phyloP scores from a whole-genome alignment of 2,329 filamentous ascomycete genomes.

The Fusarium devonianum region DNA sequence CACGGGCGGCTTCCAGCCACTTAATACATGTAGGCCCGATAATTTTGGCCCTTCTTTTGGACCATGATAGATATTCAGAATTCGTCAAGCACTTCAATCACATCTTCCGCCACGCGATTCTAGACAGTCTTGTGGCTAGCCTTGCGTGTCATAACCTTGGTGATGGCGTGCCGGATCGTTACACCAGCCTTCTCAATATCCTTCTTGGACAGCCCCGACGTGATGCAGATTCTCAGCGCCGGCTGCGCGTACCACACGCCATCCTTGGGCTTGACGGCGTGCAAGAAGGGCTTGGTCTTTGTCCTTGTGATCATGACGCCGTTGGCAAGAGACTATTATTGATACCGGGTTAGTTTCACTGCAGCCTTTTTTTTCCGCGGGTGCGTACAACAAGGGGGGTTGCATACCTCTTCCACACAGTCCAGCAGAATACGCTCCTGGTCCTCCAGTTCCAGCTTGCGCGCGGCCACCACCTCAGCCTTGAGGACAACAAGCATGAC shows the following conservation, averaged over 20 bases:
- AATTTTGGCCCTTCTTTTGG: constrained; percentile 10
- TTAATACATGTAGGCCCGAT: constrained; percentile 20
- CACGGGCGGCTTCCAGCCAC: constrained; percentile 14
- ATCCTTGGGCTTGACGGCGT: constrained; percentile 71
- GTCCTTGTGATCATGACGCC: constrained; percentile 88
- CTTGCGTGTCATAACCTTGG: constrained; percentile 82
- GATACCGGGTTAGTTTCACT: constrained; percentile 19
- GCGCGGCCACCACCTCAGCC: constrained; percentile 76
- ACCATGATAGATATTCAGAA: constrained; percentile 7
- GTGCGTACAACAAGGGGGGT: no score
- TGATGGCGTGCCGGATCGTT: constrained; percentile 88
- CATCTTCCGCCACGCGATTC: neutral
- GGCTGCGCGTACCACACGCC: constrained; percentile 75
- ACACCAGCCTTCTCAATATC: constrained; percentile 94
- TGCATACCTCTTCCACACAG: constrained; percentile 91
- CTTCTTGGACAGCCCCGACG: constrained; percentile 86
- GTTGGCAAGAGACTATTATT: constrained; percentile 84
- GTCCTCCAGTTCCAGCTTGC: constrained; percentile 73
- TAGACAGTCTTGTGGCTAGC: constrained; percentile 50
- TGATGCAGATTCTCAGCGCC: constrained; percentile 90
- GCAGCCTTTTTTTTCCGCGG: neutral
- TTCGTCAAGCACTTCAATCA: neutral
- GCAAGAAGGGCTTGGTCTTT: constrained; percentile 75
- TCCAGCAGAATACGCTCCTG: constrained; percentile 88
- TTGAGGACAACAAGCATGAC: constrained; percentile 85